These are phyloP conservation scores for Rehmannia glutinosa DNA, from an alignment of 257 asterid species.

Conservation along the genomic window DNA sequence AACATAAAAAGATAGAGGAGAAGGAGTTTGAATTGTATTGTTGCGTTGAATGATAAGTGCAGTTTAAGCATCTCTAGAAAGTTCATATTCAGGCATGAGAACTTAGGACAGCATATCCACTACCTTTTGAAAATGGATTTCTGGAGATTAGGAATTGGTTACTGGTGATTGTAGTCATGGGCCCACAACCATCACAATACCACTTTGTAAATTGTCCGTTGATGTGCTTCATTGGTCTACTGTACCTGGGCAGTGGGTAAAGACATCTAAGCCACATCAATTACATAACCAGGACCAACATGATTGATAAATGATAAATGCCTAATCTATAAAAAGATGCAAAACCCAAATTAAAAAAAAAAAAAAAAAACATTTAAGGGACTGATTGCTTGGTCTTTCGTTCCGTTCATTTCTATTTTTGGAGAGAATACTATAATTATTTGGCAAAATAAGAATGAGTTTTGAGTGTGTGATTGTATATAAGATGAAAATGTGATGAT, in stretches of 20 bases:
- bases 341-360: not conserved
- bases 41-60: not conserved
- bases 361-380: no score
- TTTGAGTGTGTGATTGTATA: no score
- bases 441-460: no score
- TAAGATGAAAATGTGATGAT: no score
- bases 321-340: not conserved
- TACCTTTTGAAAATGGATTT: not conserved
- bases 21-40: not conserved
- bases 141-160: not conserved
- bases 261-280: not conserved
- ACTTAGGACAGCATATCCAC: not conserved
- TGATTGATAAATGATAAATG: not conserved
- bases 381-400: no score
- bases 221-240: not conserved
- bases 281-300: not conserved
- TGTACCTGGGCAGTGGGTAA: not conserved
- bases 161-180: not conserved
- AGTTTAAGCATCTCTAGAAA: not conserved
- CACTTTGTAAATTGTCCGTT: not conserved
- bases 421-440: no score
- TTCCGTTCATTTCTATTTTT: no score
- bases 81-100: not conserved
- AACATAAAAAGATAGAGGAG: not conserved
- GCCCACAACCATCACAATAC: not conserved